phyloP scores from a whole-genome alignment of 1,284 basidiomycete species.

The Anthracocystis setariae region DNA sequence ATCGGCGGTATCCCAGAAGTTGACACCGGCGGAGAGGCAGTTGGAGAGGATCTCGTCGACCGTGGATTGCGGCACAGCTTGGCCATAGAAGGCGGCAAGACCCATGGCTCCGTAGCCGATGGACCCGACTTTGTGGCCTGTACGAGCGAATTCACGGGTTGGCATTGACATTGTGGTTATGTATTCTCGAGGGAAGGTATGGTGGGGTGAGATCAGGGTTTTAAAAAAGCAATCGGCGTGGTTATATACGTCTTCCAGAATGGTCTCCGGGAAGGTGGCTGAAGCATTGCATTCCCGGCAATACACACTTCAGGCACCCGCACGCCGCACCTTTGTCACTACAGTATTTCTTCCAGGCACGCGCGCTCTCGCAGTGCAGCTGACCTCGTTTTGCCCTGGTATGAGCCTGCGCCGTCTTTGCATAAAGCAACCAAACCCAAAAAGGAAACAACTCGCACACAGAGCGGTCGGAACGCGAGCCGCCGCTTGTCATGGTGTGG shows the following conservation, averaged over 20 bases:
- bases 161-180: conserved; percentile 27
- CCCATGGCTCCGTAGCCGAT: conserved; percentile 55
- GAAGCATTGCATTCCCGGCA: too few relatives aligned
- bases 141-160: conserved; percentile 46
- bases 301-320: too few relatives aligned
- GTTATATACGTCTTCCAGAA: neutral
- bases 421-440: too few relatives aligned
- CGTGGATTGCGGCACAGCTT: conserved; percentile 18
- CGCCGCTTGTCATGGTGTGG: too few relatives aligned
- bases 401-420: too few relatives aligned
- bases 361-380: too few relatives aligned
- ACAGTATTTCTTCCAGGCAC: too few relatives aligned
- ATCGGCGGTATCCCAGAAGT: conserved; percentile 50
- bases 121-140: conserved; percentile 33
- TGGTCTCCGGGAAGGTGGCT: too few relatives aligned
- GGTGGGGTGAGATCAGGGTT: neutral
- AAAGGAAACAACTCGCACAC: too few relatives aligned
- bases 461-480: too few relatives aligned
- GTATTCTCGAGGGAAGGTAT: neutral
- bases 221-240: neutral
- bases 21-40: conserved; percentile 40
- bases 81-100: conserved; percentile 52
- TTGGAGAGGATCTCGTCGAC: conserved; percentile 35
- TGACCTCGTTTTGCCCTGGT: too few relatives aligned
- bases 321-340: too few relatives aligned